A percentile compares a stretch with the other conserved stretches of the same genome.
Conservation (phyloP, 331 rosid species). For the Acacia pycnantha region DNA sequence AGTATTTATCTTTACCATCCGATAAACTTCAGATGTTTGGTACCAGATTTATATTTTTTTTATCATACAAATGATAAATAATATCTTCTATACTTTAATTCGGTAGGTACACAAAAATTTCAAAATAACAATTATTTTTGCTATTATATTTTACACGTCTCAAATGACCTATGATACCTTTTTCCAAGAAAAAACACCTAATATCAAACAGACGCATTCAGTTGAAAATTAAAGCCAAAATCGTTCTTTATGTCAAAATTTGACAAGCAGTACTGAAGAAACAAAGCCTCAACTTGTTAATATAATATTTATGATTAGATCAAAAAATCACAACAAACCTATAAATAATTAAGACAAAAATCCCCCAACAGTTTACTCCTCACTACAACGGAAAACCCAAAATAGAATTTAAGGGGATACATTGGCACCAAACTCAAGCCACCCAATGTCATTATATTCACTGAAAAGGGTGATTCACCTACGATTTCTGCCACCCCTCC, state of each 20-base stretch:
- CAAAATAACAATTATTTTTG: background rate
- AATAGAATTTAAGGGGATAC: background rate
- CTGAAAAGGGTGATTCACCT: constrained; percentile 21
- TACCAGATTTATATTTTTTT: background rate
- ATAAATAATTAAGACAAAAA: background rate
- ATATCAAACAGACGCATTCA: background rate
- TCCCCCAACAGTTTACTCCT: background rate
- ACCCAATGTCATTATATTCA: background rate
- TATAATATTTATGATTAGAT: background rate
- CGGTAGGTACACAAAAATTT: no score
- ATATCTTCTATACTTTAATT: no score
- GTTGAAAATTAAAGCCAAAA: background rate
- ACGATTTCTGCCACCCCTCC: constrained; percentile 53
- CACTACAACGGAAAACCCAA: background rate
- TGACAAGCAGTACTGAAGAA: background rate
- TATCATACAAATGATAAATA: background rate
- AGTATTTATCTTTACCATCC: background rate
- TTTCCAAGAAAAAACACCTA: background rate
- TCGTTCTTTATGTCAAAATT: background rate
- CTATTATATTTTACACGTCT: background rate
- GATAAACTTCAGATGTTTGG: background rate
- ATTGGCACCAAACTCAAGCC: background rate
- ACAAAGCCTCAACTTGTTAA: background rate
- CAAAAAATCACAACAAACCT: background rate
- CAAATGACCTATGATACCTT: background rate